Evolutionary conservation across 495 filamentous ascomycete species (phyloP).

Genomic region (Cudoniella acicularis): DNA sequence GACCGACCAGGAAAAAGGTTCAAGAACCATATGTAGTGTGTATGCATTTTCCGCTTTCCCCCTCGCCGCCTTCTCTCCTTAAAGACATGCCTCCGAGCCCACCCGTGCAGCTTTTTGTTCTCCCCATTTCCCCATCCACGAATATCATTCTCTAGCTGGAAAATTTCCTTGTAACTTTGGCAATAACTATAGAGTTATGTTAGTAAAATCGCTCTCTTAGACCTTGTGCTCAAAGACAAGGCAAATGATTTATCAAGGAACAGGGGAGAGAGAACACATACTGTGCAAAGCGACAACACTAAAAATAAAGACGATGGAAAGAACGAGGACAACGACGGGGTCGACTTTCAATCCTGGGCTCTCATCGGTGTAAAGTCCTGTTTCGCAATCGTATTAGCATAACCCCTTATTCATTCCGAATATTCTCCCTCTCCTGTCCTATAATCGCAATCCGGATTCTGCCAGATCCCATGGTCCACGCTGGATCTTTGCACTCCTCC

Average conservation of each 20-base stretch:
- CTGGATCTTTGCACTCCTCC: background rate
- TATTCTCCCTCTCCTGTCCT: background rate
- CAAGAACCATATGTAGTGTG: background rate
- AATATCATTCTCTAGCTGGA: slow-evolving; percentile 48
- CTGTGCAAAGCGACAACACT: slow-evolving; percentile 95
- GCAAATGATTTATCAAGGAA: background rate
- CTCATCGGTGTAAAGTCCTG: slow-evolving; percentile 96
- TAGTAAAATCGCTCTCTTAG: background rate
- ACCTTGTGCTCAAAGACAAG: background rate
- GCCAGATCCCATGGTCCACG: too few species aligned
- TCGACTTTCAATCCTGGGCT: slow-evolving; percentile 94
- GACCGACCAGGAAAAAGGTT: too few species aligned
- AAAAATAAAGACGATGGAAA: slow-evolving; percentile 96
- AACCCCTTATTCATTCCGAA: background rate
- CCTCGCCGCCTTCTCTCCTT: background rate
- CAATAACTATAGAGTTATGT: slow-evolving; percentile 64
- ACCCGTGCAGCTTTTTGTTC: background rate
- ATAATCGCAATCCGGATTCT: background rate
- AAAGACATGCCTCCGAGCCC: background rate
- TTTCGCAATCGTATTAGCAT: background rate
- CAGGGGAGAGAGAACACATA: slow-evolving; percentile 43
- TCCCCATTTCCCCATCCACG: background rate
- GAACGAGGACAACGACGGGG: slow-evolving; percentile 90
- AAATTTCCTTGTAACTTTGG: slow-evolving; percentile 92
- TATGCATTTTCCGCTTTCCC: background rate